A percentile compares a stretch with the other conserved stretches of the same genome.
Conservation (phyloP, 495 filamentous ascomycete genomes). For the Penicillium steckii region DNA sequence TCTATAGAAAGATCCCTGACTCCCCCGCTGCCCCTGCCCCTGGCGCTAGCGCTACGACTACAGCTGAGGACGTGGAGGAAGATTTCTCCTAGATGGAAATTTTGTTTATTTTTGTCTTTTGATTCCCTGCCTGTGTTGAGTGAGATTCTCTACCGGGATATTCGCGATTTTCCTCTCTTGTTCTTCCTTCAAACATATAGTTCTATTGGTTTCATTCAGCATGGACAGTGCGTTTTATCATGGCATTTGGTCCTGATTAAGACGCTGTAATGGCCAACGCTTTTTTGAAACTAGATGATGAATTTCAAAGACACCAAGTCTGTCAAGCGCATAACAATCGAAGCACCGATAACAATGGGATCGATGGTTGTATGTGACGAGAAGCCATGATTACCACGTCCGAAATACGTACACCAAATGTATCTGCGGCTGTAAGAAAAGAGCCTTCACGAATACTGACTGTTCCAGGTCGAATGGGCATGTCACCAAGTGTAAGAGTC, state of each 20-base stretch:
- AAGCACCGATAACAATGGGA: constrained; percentile 54
- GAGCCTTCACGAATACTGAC: constrained; percentile 30
- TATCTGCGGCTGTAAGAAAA: constrained; percentile 40
- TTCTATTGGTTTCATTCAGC: not conserved
- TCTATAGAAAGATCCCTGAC: not conserved
- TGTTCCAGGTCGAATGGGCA: constrained; percentile 41
- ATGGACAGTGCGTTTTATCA: not conserved
- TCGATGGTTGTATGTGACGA: constrained; percentile 54
- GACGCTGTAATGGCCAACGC: not conserved
- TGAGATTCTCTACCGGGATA: constrained; percentile 7
- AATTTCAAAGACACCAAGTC: no score
- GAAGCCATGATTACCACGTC: constrained; percentile 52
- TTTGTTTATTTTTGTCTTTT: constrained; percentile 19
- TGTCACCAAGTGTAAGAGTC: no score
- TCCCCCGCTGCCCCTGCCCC: not conserved
- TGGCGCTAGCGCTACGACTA: not conserved
- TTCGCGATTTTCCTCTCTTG: constrained; percentile 9
- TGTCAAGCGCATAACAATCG: constrained; percentile 50
- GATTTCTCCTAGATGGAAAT: constrained; percentile 60
- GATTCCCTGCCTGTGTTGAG: constrained; percentile 29
- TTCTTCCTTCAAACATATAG: constrained; percentile 1
- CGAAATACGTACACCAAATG: constrained; percentile 46
- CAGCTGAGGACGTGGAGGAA: constrained; percentile 63
- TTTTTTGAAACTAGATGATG: no score
- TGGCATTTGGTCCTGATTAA: not conserved